Evolutionary conservation across 2,329 filamentous ascomycete species (phyloP), one percentile per base, ranked within the genome.

Genomic region (Aspergillus oerlinghausenensis): DNA sequence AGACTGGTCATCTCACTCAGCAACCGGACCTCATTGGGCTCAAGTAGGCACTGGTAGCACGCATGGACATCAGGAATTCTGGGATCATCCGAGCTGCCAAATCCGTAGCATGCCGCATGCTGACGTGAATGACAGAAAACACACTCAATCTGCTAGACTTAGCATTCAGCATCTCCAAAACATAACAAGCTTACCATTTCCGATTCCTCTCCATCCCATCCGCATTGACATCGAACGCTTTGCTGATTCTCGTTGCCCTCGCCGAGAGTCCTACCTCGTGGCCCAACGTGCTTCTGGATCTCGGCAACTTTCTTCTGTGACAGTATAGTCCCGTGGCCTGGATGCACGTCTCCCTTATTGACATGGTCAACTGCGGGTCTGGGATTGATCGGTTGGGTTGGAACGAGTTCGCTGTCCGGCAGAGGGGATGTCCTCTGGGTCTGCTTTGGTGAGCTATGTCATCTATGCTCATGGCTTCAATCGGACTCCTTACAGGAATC

Each of bases 91-190:
- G 55, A 42, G 29, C 60, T 66, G 8, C 64, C 62, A 59, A 75
- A 80, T 4, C 79, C 79, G 56, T 80, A 79, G 63, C 79, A 81
- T 42, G 71, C 62, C 26, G 73, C 54, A 66, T 81, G 79, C 59
- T 81, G 79, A 63, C 72, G 75, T 9, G 68, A 75, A 40, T 69
- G 61, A 60, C 79, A 81, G 57, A 74, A 78, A 11, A 62, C 56
- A 59, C 79, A 81, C 55, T 72, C 53, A n/a, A 79, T 63, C 78
- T 80, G 43, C 8, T 19, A 42, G 43, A 5, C 9, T 63, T 57
- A 67, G 60, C 51, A 48, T 47, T 2, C 21, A 47, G n/a, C n/a
- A 29, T 51, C 17, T 49, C 6, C 8, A 51, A 21, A 35, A 26
- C 19, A 25, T 42, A 29, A 28, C 23, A 50, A 11, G 54, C 71